Base-by-base conservation (phyloP, 108 stramenopile genomes). In the Aurantiochytrium sp. region DNA sequence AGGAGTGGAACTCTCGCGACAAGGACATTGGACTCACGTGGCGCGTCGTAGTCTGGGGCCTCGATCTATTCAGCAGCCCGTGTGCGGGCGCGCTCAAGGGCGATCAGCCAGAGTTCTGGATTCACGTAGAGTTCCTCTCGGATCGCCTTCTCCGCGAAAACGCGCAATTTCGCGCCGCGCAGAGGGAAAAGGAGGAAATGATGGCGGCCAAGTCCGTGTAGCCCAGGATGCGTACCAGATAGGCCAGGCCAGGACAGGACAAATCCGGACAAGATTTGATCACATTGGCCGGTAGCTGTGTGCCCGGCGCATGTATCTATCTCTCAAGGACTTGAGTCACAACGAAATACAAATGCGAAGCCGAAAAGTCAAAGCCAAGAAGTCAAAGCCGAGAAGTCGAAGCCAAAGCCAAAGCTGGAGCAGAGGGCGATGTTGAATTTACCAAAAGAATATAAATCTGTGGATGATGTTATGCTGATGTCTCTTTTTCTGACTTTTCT, bases 71-170 rank as follows among this genome's bases (percentile, higher is more conserved):
- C 51, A 25, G 25, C n/a, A 83, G 76, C 76, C 51, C 45, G 49
- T 83, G 76, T 23, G 44, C 76, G 8, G 76, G 49, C 23, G 45
- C 51, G 19, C 49, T 83, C 76, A 83, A 83, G 76, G 76, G 76
- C 25, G 76, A 83, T 45, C 76, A 83, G 51, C 76, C 76, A 8
- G 76, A 83, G 76, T 83, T 83, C 51, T 83, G 76, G 76, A 28
- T 83, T 25, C 76, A 83, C 51, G 19, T 83, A 2, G 76, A 83
- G 51, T 83, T 18, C 16, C 76, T 83, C 51, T 83, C 76, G 10
- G 76, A 83, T 23, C 76, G 76, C 1, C 76, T 83, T 6, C 76
- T 83, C 23, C 49, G 49, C 45, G 76, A 83, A 45, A 83, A 83
- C 51, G 49, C 44, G 51, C 23, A 35, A 6, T 83, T 45, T 23